Conservation (phyloP, 441 rosid species). For the Breynia disticha region DNA sequence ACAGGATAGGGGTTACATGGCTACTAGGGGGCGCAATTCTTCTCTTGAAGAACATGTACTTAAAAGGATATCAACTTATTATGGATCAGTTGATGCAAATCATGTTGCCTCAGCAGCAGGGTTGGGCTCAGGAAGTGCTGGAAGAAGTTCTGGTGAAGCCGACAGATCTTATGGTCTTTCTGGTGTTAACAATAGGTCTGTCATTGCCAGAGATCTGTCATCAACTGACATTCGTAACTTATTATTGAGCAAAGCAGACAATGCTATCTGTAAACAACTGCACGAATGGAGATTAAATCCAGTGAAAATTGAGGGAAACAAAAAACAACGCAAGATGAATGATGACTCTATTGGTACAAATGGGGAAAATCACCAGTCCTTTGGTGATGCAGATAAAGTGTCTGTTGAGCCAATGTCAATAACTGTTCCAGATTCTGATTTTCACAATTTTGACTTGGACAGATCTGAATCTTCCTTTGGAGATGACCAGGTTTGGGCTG, state of each 20-base stretch:
- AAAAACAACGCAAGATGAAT: constrained; percentile 1
- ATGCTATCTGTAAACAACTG: constrained; percentile 36
- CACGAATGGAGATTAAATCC: constrained; percentile 27
- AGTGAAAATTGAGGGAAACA: constrained; percentile 26
- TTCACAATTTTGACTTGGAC: constrained; percentile 77
- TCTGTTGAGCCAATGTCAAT: constrained; percentile 24
- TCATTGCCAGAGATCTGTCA: constrained; percentile 34
- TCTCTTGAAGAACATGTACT: too few species aligned
- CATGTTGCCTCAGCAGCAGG: too few species aligned
- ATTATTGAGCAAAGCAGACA: constrained; percentile 40
- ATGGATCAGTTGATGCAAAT: too few species aligned
- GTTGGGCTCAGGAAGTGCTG: too few species aligned
- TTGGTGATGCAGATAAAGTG: too few species aligned
- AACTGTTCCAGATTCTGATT: constrained; percentile 84
- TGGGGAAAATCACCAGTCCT: too few species aligned
- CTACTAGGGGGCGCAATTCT: too few species aligned
- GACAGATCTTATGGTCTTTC: constrained; percentile 25
- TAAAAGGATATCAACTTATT: too few species aligned
- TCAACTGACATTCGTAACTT: constrained; percentile 39
- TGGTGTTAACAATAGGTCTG: constrained; percentile 14
- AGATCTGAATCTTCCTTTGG: constrained; percentile 61
- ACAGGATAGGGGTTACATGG: too few species aligned
- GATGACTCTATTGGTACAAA: too few species aligned
- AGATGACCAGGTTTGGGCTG: constrained; percentile 87
- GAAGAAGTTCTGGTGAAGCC: neutral